These are phyloP conservation scores for Candida khao-thaluensis DNA, from an alignment of 805 yeast species.

Conservation along the genomic window DNA sequence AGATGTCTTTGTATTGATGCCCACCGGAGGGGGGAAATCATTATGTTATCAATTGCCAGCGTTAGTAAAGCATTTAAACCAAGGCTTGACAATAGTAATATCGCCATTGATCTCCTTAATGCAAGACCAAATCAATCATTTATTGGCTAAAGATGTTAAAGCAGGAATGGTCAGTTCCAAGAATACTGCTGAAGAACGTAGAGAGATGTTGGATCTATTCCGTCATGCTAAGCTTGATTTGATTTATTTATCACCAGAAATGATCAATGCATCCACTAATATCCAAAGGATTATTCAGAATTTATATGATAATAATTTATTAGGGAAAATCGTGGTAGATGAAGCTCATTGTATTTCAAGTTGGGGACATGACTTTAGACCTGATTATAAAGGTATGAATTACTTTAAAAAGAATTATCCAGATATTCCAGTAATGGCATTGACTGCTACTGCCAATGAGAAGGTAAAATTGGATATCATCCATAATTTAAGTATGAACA, in stretches of 20 bases:
- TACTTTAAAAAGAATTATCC: constrained; percentile 74
- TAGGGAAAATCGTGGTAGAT: constrained; percentile 90
- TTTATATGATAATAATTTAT: constrained; percentile 51
- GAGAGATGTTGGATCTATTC: constrained; percentile 59
- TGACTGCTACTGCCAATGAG: constrained; percentile 95
- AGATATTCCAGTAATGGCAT: constrained; percentile 85
- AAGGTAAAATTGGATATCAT: constrained; percentile 84
- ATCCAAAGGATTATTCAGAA: constrained; percentile 62
- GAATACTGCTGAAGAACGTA: constrained; percentile 61
- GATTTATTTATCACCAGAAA: constrained; percentile 91
- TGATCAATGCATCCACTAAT: constrained; percentile 74
- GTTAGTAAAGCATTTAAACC: constrained; percentile 53
- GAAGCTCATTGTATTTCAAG: constrained; percentile 98
- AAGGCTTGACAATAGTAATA: constrained; percentile 85
- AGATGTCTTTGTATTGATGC: constrained; percentile 95
- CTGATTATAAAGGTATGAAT: constrained; percentile 84
- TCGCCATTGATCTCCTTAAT: constrained; percentile 93
- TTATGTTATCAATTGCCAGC: constrained; percentile 96
- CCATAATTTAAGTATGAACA: constrained; percentile 64
- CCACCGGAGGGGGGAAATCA: constrained; percentile 98
- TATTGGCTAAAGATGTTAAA: constrained; percentile 60
- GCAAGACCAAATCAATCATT: constrained; percentile 95
- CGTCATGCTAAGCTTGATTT: constrained; percentile 67
- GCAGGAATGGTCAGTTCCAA: constrained; percentile 90
- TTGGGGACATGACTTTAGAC: constrained; percentile 99